Evolutionary conservation across 2,329 filamentous ascomycete genomes (phyloP).

Genomic region (Aspergillus bombycis): DNA sequence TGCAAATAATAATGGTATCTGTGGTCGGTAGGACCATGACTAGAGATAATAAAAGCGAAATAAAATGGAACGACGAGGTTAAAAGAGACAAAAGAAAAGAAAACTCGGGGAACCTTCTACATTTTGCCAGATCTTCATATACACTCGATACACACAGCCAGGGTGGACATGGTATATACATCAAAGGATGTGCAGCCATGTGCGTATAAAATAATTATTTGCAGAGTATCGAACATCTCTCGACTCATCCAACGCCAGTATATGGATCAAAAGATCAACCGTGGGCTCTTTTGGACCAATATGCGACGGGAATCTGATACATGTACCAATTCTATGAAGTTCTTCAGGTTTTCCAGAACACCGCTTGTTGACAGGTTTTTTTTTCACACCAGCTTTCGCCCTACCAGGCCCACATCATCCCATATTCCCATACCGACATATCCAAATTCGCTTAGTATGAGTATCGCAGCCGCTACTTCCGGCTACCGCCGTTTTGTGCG

Average conservation of each 20-base stretch:
- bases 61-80: background rate
- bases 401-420: slow-evolving; percentile 13
- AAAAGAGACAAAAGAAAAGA: background rate
- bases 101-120: background rate
- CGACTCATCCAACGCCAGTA: slow-evolving; percentile 3
- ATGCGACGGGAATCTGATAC: background rate
- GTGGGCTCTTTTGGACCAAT: background rate
- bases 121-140: background rate
- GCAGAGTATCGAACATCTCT: slow-evolving; percentile 4
- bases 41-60: background rate
- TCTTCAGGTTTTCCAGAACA: slow-evolving; percentile 16
- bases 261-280: background rate
- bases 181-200: slow-evolving; percentile 9
- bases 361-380: slow-evolving; percentile 8
- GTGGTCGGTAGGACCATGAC: background rate
- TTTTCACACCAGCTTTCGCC: background rate
- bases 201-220: slow-evolving; percentile 1
- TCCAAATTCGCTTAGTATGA: slow-evolving; percentile 4
- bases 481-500: slow-evolving; percentile 16
- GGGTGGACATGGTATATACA: slow-evolving; percentile 1
- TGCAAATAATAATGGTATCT: background rate
- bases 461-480: slow-evolving; percentile 14
- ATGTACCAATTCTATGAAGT: slow-evolving; percentile 1
- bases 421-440: slow-evolving; percentile 2
- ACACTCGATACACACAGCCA: background rate